Base-by-base conservation (phyloP, 441 rosid genomes). In the Adansonia grandidieri region DNA sequence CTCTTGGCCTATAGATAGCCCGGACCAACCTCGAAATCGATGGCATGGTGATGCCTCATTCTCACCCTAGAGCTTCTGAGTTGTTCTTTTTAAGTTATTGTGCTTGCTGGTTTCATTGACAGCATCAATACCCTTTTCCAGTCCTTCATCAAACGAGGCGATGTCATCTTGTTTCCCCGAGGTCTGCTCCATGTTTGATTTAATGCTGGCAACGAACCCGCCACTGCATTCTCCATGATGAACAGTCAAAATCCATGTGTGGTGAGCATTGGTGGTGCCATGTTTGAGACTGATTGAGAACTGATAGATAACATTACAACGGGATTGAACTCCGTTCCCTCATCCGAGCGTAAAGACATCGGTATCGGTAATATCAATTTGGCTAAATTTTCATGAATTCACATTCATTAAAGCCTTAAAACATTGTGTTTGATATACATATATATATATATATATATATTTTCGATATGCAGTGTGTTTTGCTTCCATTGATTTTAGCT, bases 211-310 rank as follows among this genome's bases (percentile, higher is more conserved):
- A 88, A 69, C 20, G 93, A 88, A 47, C 53, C 56, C 66, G 97
- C 91, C 2, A 80, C 75, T 1, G 69, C 83, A 15, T 87, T 76
- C 77, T 95, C 97, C 0, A 91, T 93, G 78, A 82, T 87, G 65
- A 93, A 86, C 53, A 87, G 97, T 81, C 99, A 95, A 82, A 93
- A 92, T 79, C 97, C 98, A 1, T 98, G 99, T n/a, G 80, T 86
- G 32, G 86, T 88, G 70, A 87, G 80, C 62, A 68, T 83, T 60
- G 78, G 77, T 60, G 88, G 77, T 56, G 84, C 88, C 45, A 5
- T 83, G 76, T 75, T 89, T 44, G 89, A 80, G 48, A 14, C 82
- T 47, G 84, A 83, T 50, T 76, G 64, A 3, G 81, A 84, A 17
- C 19, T 51, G 32, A 62, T 80, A 24, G 73, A 66, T 14, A 81